Percentiles rank a stretch among this genome's conserved stretches.
Evolutionary conservation across 331 rosid genomes (phyloP).

Genomic region (Acacia pycnantha): DNA sequence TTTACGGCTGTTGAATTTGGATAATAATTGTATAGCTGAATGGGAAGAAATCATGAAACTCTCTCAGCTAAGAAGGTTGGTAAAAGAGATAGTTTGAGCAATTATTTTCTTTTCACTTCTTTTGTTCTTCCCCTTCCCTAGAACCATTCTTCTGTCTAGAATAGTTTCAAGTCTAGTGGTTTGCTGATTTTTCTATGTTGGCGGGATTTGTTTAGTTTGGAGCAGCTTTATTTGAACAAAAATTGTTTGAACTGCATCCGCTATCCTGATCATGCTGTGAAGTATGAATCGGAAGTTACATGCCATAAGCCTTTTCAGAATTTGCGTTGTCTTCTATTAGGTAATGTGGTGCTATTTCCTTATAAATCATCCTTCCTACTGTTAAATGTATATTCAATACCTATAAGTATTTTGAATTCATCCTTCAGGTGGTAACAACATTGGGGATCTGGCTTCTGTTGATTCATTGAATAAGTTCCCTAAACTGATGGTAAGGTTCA

Average conservation of each 20-base stretch:
- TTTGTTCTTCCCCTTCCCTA: neutral
- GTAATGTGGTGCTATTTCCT: conserved; percentile 45
- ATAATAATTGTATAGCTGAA: conserved; percentile 72
- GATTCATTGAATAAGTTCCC: conserved; percentile 81
- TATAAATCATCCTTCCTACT: conserved; percentile 20
- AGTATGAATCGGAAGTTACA: conserved; percentile 40
- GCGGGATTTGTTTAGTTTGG: conserved; percentile 70
- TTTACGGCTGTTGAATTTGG: conserved; percentile 88
- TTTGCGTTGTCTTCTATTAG: conserved; percentile 79
- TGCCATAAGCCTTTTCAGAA: conserved; percentile 58
- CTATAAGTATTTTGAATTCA: conserved; percentile 28
- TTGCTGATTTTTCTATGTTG: conserved; percentile 33
- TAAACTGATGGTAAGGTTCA: conserved; percentile 70
- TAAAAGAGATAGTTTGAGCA: conserved; percentile 9
- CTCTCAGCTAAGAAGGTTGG: conserved; percentile 75
- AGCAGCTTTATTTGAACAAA: conserved; percentile 89
- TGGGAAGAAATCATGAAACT: conserved; percentile 87
- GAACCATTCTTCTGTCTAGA: neutral
- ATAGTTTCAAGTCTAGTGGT: conserved; percentile 17
- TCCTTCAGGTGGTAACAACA: conserved; percentile 74
- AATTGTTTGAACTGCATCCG: conserved; percentile 65
- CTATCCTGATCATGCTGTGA: conserved; percentile 49
- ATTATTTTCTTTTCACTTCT: conserved; percentile 2
- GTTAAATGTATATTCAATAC: conserved; percentile 20
- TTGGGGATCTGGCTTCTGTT: conserved; percentile 67